phyloP scores from a whole-genome alignment of 2,329 filamentous ascomycete species.

The Venturia carpophila region DNA sequence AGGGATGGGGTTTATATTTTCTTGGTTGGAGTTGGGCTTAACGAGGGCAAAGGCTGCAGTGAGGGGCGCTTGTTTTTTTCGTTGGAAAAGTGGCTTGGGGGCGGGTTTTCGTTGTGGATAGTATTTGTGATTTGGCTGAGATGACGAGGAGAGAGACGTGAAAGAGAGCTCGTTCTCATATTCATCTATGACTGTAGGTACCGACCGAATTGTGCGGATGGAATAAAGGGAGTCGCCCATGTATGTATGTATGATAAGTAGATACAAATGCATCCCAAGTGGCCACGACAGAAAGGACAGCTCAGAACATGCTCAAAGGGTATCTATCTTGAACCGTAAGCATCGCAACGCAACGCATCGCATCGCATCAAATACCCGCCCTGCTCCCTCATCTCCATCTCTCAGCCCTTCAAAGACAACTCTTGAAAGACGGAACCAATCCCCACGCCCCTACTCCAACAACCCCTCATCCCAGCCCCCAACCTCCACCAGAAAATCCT shows the following conservation, averaged over 20 bases:
- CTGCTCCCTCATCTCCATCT: no score
- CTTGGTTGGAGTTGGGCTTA: no score
- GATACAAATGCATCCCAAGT: neutral
- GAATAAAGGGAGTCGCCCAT: neutral
- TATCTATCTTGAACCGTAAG: constrained; percentile 10
- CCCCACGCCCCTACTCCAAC: constrained; percentile 28
- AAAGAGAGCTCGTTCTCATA: no score
- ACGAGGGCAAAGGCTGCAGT: no score
- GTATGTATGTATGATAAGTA: constrained; percentile 4
- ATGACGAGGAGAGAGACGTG: no score
- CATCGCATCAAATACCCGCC: neutral
- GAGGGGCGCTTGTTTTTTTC: no score
- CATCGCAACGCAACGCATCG: neutral
- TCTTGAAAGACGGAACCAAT: neutral
- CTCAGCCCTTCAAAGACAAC: neutral
- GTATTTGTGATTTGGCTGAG: no score
- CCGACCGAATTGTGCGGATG: neutral
- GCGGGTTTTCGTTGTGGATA: no score
- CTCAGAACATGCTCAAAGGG: constrained; percentile 6
- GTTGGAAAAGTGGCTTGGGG: no score
- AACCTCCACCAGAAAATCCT: constrained; percentile 61
- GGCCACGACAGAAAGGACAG: neutral
- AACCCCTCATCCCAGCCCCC: constrained; percentile 79
- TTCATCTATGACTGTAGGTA: no score
- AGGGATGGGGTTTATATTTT: no score